Evolutionary conservation across 164 flowering plant species (phyloP).

Genomic region (Kalanchoe fedtschenkoi): DNA sequence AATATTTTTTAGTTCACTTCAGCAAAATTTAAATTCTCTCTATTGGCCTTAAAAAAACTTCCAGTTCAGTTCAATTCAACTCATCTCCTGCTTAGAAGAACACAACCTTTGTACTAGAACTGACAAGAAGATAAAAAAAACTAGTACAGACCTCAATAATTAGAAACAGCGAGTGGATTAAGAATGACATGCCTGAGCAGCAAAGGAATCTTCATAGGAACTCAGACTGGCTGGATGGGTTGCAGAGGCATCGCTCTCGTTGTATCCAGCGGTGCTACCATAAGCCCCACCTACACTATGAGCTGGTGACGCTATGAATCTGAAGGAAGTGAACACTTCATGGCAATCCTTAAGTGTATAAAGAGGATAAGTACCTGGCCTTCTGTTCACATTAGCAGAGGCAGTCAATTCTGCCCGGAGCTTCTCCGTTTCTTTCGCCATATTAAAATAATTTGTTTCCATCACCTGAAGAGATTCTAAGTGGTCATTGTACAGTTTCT

Average conservation of each 20-base stretch:
- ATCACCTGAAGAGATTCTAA: conserved; percentile 83
- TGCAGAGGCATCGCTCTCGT: conserved; percentile 39
- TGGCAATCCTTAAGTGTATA: background rate
- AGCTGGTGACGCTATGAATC: background rate
- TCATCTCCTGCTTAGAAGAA: background rate
- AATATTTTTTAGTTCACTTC: too few relatives aligned
- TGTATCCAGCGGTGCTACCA: conserved; percentile 39
- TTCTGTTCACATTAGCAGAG: conserved; percentile 43
- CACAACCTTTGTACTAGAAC: background rate
- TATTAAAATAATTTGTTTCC: conserved; percentile 80
- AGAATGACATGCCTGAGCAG: conserved; percentile 45
- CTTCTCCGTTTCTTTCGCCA: conserved; percentile 87
- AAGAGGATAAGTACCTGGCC: conserved; percentile 30
- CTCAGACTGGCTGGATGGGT: conserved; percentile 36
- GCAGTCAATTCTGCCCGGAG: conserved; percentile 74
- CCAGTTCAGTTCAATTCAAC: background rate
- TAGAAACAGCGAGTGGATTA: conserved; percentile 4
- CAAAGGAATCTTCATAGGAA: conserved; percentile 53
- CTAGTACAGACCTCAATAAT: background rate
- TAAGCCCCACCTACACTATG: conserved; percentile 39
- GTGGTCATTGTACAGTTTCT: conserved; percentile 71
- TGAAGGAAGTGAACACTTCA: background rate
- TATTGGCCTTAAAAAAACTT: background rate
- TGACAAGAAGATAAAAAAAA: background rate
- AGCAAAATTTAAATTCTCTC: too few relatives aligned